Percentiles rank a stretch among this genome's conserved stretches.
Evolutionary conservation across 768 basidiomycete genomes (phyloP).

Genomic region (Phylloporus sp.): DNA sequence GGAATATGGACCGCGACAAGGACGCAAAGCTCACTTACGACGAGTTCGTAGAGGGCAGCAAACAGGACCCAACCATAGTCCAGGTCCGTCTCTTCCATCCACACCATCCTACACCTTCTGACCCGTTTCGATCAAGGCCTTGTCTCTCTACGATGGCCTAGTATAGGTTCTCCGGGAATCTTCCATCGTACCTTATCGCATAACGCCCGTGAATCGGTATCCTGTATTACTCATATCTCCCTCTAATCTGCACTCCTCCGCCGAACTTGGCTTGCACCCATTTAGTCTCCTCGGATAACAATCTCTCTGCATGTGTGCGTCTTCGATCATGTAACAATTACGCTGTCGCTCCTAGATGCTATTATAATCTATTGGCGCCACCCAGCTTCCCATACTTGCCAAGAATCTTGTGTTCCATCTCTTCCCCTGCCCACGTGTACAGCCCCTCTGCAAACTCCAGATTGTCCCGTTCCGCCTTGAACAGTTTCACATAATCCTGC

Average conservation of each 20-base stretch:
- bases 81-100: slow-evolving; percentile 52
- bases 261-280: slow-evolving; percentile 13
- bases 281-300: slow-evolving; percentile 12
- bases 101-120: slow-evolving; percentile 8
- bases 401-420: slow-evolving; percentile 74
- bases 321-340: slow-evolving; percentile 26
- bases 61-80: slow-evolving; percentile 98
- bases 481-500: slow-evolving; percentile 86
- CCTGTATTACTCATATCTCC: slow-evolving; percentile 24
- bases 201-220: slow-evolving; percentile 18
- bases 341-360: slow-evolving; percentile 13
- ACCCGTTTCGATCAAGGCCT: slow-evolving; percentile 52
- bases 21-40: slow-evolving; percentile 91
- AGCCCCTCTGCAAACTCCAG: slow-evolving; percentile 85
- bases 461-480: slow-evolving; percentile 89
- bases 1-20: slow-evolving; percentile 94
- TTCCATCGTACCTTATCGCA: slow-evolving; percentile 20
- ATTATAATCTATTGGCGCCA: slow-evolving; percentile 21
- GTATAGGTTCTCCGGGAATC: slow-evolving; percentile 47
- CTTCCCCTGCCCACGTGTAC: slow-evolving; percentile 79
- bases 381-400: slow-evolving; percentile 66
- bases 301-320: slow-evolving; percentile 20
- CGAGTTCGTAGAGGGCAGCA: slow-evolving; percentile 97
- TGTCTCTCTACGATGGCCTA: slow-evolving; percentile 92
- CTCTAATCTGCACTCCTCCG: slow-evolving; percentile 20